Base-by-base conservation (phyloP, 345 rosid species). In the Garcia nutans region DNA sequence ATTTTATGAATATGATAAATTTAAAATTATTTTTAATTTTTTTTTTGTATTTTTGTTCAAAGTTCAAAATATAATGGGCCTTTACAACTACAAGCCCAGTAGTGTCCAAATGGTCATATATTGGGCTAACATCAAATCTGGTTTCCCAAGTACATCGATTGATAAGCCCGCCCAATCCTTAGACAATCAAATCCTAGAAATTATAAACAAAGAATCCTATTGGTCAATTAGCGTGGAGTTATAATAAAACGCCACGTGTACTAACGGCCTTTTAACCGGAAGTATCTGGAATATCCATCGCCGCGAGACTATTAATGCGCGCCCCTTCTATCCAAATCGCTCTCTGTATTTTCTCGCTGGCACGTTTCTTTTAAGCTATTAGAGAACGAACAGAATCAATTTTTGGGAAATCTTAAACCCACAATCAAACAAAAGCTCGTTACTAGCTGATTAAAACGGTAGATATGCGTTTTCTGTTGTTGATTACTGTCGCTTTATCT, bases 151-250 rank as follows among this genome's bases (percentile, higher is more conserved):
- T 58, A 19, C n/a, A 16, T 16, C 65, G 17, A 60, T 37, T 12
- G 31, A 24, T 15, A 3, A 2, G 5, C 33, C 26, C 1, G 70
- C 42, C 52, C 70, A 37, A 47, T 47, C 13, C 50, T 47, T 8
- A 12, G 50, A 47, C 50, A 9, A 9, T 9, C 50, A 12, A 64
- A 55, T 12, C 33, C 9, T 9, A 60, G 64, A 33, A 64, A 65
- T 24, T 37, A 80, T 78, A 45, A 81, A 50, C 16, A 89, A 76
- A 37, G 6, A 37, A 37, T 91, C 88, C 81, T 71, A 91, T 91
- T 93, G 97, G 98, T 78, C 70, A 44, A 65, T 31, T 63, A 1
- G 82, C 97, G 93, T 91, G 93, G 88, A 71, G 55, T 6, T 8
- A 13, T 33, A 49, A 57, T n/a, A 47, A 6, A 28, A n/a, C 47